Evolutionary conservation across 2,329 filamentous ascomycete species (phyloP), one percentile per base, ranked within the genome.

Genomic region (Paraconiothyrium sp.): DNA sequence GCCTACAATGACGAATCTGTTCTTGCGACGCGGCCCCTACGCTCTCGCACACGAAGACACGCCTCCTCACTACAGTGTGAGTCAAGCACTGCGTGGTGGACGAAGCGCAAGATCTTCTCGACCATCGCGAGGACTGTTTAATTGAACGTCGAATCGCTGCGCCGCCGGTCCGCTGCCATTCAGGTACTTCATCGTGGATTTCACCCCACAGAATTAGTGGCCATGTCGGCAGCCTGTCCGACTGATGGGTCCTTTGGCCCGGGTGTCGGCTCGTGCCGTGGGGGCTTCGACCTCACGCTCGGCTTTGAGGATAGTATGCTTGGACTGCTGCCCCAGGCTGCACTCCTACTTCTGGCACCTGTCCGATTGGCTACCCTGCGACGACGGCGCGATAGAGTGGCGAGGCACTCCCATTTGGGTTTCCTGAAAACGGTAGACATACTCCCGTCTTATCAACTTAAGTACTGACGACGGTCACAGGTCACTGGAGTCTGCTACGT

Each of bases 261-360:
- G 11, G 57, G 32, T 8, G 66, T 66, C 46, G 67, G 63, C 22
- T 48, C 62, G 14, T 73, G 70, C 57, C 66, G 70, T 57, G 71
- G 70, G 55, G 69, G 66, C 47, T 72, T 73, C 57, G 72, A 72
- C 50, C 69, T 75, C 59, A 74, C 72, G 14, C 54, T 74, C 10
- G 59, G 66, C 32, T 73, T 74, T 32, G 71, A 74, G 54, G 68
- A 75, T 44, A 73, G 64, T 67, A 60, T 73, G 32, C 58, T 74
- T 20, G 67, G 69, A 3, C 60, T 74, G 6, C 60, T 74, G 24
- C 71, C 72, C 0, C 68, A 72, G 34, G 67, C 66, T 32, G 44
- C 63, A 37, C 58, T 74, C n/a, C 58, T 73, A 4, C 49, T 74
- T 16, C 62, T 74, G 27, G 71, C 70, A 10, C 70, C 71, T 20